These are phyloP conservation scores for Wallacemonas collosoma DNA, from an alignment of 208 protist genomes.

Conservation along the genomic window DNA sequence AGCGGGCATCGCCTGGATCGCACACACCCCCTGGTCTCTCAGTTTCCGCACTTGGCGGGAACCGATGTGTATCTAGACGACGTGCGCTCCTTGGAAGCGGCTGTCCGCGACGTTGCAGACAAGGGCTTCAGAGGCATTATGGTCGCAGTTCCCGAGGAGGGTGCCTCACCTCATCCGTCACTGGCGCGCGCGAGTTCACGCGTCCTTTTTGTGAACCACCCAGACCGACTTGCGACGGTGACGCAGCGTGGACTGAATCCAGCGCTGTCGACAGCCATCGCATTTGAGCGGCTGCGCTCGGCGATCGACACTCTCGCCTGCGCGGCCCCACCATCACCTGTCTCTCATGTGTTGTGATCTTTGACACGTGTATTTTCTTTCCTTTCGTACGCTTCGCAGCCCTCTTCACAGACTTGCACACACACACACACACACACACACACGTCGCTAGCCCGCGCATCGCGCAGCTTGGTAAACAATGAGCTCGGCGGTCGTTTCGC, in stretches of 20 bases:
- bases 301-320: conserved; percentile 17
- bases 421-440: background rate
- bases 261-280: conserved; percentile 62
- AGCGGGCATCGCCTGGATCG: conserved; percentile 35
- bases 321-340: background rate
- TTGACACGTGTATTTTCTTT: too few species aligned
- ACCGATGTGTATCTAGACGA: conserved; percentile 65
- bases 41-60: conserved; percentile 31
- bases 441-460: too few species aligned
- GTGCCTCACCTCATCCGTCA: conserved; percentile 46
- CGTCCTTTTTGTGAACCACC: conserved; percentile 47
- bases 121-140: conserved; percentile 52
- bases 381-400: too few species aligned
- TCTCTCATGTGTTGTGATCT: too few species aligned
- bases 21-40: conserved; percentile 40
- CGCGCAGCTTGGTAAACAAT: too few species aligned
- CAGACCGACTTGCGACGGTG: conserved; percentile 27
- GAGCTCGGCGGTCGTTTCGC: too few species aligned
- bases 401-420: background rate
- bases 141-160: conserved; percentile 70
- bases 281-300: conserved; percentile 62
- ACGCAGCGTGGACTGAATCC: conserved; percentile 73
- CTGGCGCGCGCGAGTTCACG: conserved; percentile 29
- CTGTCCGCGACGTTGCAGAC: conserved; percentile 30
- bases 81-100: conserved; percentile 20